These are phyloP conservation scores for Domatiomyces catenatus DNA, from an alignment of 2,329 filamentous ascomycete genomes.

Conservation along the genomic window DNA sequence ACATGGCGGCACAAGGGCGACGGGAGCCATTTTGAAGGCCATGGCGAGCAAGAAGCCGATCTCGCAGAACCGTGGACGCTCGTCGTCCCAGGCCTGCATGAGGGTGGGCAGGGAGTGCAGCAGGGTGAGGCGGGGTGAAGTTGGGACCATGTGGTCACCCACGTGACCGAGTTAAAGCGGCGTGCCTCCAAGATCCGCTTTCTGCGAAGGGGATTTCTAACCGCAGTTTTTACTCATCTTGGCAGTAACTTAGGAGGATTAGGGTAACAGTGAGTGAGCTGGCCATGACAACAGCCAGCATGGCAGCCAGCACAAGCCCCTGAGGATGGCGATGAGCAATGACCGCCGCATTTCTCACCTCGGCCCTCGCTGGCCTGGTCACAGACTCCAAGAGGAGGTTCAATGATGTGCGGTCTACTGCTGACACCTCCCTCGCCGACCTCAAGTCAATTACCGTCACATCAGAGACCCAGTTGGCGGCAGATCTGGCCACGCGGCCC, in stretches of 20 bases:
- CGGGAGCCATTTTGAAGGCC: too few relatives aligned
- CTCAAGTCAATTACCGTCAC: conserved; percentile 60
- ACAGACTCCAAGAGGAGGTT: conserved; percentile 95
- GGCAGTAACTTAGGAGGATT: not conserved
- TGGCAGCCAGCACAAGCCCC: not conserved
- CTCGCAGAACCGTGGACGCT: too few relatives aligned
- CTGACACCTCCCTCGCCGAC: conserved; percentile 84
- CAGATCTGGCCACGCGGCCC: conserved; percentile 64
- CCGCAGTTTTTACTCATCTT: not conserved
- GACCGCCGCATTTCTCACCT: conserved; percentile 49
- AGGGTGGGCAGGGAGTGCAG: too few relatives aligned
- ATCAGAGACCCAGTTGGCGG: conserved; percentile 60
- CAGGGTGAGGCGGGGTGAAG: too few relatives aligned
- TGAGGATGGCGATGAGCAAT: conserved; percentile 7
- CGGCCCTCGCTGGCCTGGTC: conserved; percentile 78
- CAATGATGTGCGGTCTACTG: conserved; percentile 71
- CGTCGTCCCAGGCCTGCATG: too few relatives aligned
- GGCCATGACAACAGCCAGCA: not conserved
- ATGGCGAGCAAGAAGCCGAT: too few relatives aligned
- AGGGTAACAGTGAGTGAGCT: not conserved
- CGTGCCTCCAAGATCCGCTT: too few relatives aligned
- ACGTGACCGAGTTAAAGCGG: too few relatives aligned
- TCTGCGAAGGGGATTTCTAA: too few relatives aligned
- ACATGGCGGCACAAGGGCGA: too few relatives aligned
- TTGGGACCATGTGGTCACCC: too few relatives aligned